A percentile compares a stretch with the other conserved stretches of the same genome.
Evolutionary conservation across 805 yeast species (phyloP).

Genomic region (Priceomyces carsonii): DNA sequence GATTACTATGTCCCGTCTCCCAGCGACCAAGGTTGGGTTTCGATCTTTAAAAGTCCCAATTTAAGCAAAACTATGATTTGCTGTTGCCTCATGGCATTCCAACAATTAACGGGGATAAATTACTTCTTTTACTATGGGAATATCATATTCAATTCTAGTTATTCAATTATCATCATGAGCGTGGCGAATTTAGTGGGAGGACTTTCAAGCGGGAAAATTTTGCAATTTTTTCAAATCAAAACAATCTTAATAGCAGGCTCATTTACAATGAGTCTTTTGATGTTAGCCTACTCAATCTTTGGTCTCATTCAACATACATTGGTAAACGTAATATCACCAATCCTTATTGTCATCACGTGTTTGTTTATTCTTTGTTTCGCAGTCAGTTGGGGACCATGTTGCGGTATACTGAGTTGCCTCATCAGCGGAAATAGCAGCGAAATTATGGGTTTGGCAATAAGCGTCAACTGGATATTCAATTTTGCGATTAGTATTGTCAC

Average conservation of each 20-base stretch:
- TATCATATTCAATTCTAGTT: conserved; percentile 18
- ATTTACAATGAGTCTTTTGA: conserved; percentile 13
- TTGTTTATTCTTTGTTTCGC: conserved; percentile 23
- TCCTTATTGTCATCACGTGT: conserved; percentile 17
- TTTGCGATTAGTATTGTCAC: conserved; percentile 20
- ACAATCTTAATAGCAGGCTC: conserved; percentile 14
- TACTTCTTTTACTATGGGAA: conserved; percentile 34
- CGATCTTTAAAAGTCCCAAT: not conserved
- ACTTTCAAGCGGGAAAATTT: conserved; percentile 15
- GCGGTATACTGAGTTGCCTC: conserved; percentile 22
- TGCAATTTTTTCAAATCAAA: conserved; percentile 12
- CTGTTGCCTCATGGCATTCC: conserved; percentile 28
- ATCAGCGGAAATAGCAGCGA: conserved; percentile 21
- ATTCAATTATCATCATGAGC: conserved; percentile 17
- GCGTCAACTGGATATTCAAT: conserved; percentile 23
- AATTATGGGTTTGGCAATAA: conserved; percentile 18
- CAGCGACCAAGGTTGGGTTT: not conserved
- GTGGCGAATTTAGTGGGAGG: conserved; percentile 21
- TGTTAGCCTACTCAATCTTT: conserved; percentile 15
- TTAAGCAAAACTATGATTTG: conserved; percentile 14
- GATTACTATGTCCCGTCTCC: not conserved
- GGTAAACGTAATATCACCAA: conserved; percentile 4
- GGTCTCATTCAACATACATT: conserved; percentile 6
- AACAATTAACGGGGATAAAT: conserved; percentile 35
- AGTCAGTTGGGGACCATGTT: conserved; percentile 34